A percentile compares a stretch with the other conserved stretches of the same genome.
Evolutionary conservation across 331 rosid species (phyloP).

Genomic region (Pyrus hybrid): DNA sequence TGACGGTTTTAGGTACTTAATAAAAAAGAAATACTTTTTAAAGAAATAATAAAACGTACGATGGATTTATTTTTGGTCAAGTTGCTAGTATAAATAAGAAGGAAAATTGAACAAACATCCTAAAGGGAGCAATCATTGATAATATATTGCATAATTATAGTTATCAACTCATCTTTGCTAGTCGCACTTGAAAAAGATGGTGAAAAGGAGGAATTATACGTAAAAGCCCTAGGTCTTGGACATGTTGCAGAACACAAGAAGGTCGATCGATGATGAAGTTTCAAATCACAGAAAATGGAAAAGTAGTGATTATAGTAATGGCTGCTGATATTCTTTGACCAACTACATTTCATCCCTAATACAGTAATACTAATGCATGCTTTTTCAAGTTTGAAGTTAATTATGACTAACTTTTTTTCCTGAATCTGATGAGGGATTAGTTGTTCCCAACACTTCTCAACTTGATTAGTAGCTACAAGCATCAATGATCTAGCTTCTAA

Average conservation of each 20-base stretch:
- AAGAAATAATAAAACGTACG: neutral
- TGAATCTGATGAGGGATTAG: neutral
- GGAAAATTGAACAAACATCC: neutral
- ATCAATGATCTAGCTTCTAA: neutral
- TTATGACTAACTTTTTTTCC: neutral
- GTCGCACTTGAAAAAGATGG: neutral
- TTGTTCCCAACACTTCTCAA: neutral
- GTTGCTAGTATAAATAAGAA: neutral
- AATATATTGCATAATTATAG: neutral
- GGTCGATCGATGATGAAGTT: neutral
- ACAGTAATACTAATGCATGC: neutral
- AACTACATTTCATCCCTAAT: neutral
- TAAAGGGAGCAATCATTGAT: neutral
- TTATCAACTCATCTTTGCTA: neutral
- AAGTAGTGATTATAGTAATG: neutral
- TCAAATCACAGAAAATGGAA: neutral
- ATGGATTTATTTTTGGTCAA: neutral
- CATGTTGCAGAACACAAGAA: neutral
- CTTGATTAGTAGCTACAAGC: neutral
- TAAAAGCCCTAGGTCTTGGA: neutral
- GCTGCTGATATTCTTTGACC: conserved; percentile 7
- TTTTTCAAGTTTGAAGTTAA: neutral
- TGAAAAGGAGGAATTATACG: neutral
- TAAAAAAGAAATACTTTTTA: too few relatives aligned
- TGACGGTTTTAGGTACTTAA: too few relatives aligned